Percentiles rank a stretch among this genome's conserved stretches.
Evolutionary conservation across 495 filamentous ascomycete species (phyloP).

Genomic region (Emericellopsis terricola): DNA sequence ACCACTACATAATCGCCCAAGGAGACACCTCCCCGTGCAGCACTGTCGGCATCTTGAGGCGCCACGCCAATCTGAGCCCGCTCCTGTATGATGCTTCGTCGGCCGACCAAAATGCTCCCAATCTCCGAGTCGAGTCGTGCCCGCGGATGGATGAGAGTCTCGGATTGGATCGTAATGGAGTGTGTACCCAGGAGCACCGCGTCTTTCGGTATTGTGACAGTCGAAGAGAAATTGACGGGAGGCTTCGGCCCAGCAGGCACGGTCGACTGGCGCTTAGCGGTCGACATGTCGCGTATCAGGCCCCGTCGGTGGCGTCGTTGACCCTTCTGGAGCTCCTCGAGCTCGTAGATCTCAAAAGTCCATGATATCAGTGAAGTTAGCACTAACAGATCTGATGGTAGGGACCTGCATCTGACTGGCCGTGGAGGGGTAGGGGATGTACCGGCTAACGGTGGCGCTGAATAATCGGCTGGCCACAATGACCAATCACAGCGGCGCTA

Average conservation of each 20-base stretch:
- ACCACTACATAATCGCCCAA: slow-evolving; percentile 40
- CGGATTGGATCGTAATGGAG: slow-evolving; percentile 48
- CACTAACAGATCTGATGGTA: neutral
- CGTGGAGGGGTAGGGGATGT: neutral
- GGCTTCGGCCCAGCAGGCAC: slow-evolving; percentile 30
- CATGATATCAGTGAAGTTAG: too few relatives aligned
- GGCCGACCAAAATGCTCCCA: slow-evolving; percentile 55
- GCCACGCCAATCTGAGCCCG: slow-evolving; percentile 39
- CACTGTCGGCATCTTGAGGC: slow-evolving; percentile 9
- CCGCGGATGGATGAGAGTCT: slow-evolving; percentile 71
- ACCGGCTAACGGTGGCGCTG: neutral
- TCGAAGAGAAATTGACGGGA: slow-evolving; percentile 49
- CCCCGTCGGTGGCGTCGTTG: too few relatives aligned
- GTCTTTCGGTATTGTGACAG: slow-evolving; percentile 58
- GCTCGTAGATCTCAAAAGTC: too few relatives aligned
- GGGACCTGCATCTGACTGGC: neutral
- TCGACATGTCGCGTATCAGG: neutral
- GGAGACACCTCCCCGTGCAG: slow-evolving; percentile 18
- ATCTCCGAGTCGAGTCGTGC: slow-evolving; percentile 46
- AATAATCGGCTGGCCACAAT: neutral
- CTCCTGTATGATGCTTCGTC: slow-evolving; percentile 61
- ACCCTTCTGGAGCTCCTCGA: too few relatives aligned
- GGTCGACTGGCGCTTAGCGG: neutral
- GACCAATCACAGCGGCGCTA: neutral
- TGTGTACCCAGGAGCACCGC: slow-evolving; percentile 53